Base-by-base conservation (phyloP, 1,284 basidiomycete species). In the Lentinus polychrous region DNA sequence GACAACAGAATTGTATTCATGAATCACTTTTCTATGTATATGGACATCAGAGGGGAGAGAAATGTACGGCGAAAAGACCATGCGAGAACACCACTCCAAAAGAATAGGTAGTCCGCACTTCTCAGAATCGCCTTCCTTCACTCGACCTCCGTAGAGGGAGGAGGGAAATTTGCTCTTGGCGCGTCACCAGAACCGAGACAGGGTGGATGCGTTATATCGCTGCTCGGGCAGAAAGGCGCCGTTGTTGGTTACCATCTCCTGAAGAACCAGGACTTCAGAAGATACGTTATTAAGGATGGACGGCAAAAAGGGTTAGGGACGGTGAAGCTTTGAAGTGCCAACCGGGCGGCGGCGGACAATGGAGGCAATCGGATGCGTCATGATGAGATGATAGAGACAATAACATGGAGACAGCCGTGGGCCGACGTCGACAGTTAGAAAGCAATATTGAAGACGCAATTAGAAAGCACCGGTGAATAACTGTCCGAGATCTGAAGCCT, bases 161-260 rank as follows among this genome's bases (percentile, higher is more conserved):
- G 10, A 15, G 17, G 23, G 42, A 18, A 32, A 10, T 17, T 45
- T 23, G 34, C 8, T 45, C 32, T 45, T 20, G 44, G 44, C 44
- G 17, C 6, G 35, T 45, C 44, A 45, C 44, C 44, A 45, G 44
- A 45, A 45, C 44, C 44, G 44, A 45, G 8, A 18, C 44, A 45
- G 44, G 44, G 44, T 45, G 44, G 44, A 45, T 45, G 44, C 44
- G 34, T 45, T 45, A 17, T 36, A 33, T n/a, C 17, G 44, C 44
- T 45, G 44, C 44, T 45, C 44, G 44, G 44, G 44, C 44, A 45
- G 44, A 45, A 45, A 45, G 32, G 36, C n/a, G 44, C 44, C 44
- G 36, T 27, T n/a, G 18, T 37, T 27, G 27, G 27, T 27, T 27
- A 27, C 27, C 27, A 27, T 10, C 27, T 10, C 10, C 27, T 10